Conservation (phyloP, 768 basidiomycete species). For the Mycena galopus region DNA sequence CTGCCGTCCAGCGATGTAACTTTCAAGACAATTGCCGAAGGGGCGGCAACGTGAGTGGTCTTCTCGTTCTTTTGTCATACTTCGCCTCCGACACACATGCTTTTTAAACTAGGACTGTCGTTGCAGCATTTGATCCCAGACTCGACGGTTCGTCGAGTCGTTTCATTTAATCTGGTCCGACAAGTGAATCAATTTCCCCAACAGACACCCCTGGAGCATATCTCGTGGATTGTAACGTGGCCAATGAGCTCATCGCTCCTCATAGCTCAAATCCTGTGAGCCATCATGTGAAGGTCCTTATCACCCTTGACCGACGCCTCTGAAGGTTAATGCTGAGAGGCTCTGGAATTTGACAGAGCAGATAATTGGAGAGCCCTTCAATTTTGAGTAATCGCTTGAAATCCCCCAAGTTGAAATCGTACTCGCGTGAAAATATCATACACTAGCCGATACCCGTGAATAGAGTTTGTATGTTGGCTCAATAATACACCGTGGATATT, state of each 20-base stretch:
- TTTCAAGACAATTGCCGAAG: not conserved
- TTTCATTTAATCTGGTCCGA: not conserved
- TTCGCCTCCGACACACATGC: not conserved
- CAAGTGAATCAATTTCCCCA: not conserved
- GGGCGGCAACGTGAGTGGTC: slow-evolving; percentile 22
- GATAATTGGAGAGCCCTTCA: slow-evolving; percentile 11
- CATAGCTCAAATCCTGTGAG: slow-evolving; percentile 10
- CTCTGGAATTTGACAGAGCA: not conserved
- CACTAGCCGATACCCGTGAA: too few species aligned
- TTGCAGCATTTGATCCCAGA: slow-evolving; percentile 25
- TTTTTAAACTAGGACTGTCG: slow-evolving; percentile 13
- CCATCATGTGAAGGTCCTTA: not conserved
- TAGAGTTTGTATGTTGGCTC: too few species aligned
- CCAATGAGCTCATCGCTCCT: slow-evolving; percentile 1
- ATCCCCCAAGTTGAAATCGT: too few species aligned
- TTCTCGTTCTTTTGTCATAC: not conserved
- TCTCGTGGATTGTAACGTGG: slow-evolving; percentile 1
- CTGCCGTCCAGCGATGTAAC: not conserved
- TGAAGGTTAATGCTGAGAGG: slow-evolving; percentile 1
- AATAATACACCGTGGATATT: too few species aligned
- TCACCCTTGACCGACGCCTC: not conserved
- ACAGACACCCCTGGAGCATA: slow-evolving; percentile 18
- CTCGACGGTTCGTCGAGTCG: slow-evolving; percentile 14
- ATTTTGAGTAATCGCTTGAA: too few species aligned
- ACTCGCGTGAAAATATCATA: too few species aligned